phyloP scores from a whole-genome alignment of 805 yeast genomes.

The Dipodascus geniculatus region DNA sequence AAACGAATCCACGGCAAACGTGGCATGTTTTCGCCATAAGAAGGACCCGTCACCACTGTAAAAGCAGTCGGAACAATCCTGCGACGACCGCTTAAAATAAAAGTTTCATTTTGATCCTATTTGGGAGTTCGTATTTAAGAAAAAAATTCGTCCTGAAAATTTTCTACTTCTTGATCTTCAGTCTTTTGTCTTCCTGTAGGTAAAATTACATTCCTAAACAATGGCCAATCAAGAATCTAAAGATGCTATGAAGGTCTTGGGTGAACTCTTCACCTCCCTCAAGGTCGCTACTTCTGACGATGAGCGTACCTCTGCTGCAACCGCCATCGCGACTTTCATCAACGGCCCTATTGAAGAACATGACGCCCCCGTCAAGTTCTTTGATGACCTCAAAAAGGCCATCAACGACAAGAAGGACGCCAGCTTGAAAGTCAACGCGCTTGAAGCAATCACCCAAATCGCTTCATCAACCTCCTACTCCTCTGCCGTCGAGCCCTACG shows the following conservation, averaged over 20 bases:
- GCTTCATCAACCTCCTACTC: slow-evolving; percentile 62
- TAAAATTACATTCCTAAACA: background rate
- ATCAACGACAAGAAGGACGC: slow-evolving; percentile 70
- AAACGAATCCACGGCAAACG: background rate
- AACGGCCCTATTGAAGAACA: slow-evolving; percentile 97
- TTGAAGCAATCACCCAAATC: slow-evolving; percentile 75
- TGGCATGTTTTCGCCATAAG: background rate
- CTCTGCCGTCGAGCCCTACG: slow-evolving; percentile 93
- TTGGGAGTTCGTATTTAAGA: background rate
- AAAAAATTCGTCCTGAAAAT: too few relatives aligned
- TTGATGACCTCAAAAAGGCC: slow-evolving; percentile 62
- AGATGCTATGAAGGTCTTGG: slow-evolving; percentile 53
- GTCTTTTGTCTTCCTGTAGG: background rate
- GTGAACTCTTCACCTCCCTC: slow-evolving; percentile 87
- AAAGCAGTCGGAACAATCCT: background rate
- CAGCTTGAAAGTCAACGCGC: slow-evolving; percentile 57
- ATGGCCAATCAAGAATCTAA: slow-evolving; percentile 19
- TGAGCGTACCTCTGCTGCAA: slow-evolving; percentile 73
- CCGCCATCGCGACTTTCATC: slow-evolving; percentile 83
- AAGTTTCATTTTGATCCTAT: background rate
- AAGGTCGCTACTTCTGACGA: slow-evolving; percentile 72
- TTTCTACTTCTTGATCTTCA: background rate
- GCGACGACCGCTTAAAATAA: background rate
- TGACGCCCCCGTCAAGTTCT: slow-evolving; percentile 89
- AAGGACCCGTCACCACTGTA: background rate